These are phyloP conservation scores for Melanopsichium pennsylvanicum DNA, from an alignment of 1,284 basidiomycete species.

Conservation along the genomic window DNA sequence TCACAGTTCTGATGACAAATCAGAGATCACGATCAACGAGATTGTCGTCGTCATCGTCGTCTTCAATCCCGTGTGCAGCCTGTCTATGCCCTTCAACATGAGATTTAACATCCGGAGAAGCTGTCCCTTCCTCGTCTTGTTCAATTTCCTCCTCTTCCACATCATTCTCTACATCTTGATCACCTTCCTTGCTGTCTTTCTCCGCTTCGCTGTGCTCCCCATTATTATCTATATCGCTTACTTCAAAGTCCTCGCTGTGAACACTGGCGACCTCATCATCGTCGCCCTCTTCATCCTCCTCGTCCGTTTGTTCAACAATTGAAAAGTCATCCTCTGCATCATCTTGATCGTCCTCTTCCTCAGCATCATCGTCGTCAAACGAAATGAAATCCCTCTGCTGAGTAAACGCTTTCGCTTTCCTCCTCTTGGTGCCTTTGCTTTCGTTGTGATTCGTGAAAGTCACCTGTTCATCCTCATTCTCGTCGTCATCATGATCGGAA, in stretches of 20 bases:
- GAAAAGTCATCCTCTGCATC: constrained; percentile 10
- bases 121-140: background rate
- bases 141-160: constrained; percentile 18
- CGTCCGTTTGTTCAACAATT: constrained; percentile 10
- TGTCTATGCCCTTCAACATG: too few relatives aligned
- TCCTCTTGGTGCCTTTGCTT: constrained; percentile 7
- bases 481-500: constrained; percentile 2
- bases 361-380: constrained; percentile 48
- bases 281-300: constrained; percentile 10
- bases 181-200: background rate
- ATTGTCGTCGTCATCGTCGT: constrained; percentile 28
- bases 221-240: constrained; percentile 15
- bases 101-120: too few relatives aligned
- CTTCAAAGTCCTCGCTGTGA: constrained; percentile 47
- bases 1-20: background rate
- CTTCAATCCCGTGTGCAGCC: too few relatives aligned
- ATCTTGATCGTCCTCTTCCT: constrained; percentile 18
- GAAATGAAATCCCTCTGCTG: constrained; percentile 59
- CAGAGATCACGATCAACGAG: constrained; percentile 34
- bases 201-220: constrained; percentile 1
- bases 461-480: constrained; percentile 18
- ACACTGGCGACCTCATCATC: constrained; percentile 29
- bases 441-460: constrained; percentile 7
- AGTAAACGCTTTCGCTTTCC: constrained; percentile 44
- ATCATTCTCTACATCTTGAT: background rate